A percentile compares a stretch with the other conserved stretches of the same genome.
phyloP scores from a whole-genome alignment of 768 basidiomycete species.

The Mycena olivaceomarginata region DNA sequence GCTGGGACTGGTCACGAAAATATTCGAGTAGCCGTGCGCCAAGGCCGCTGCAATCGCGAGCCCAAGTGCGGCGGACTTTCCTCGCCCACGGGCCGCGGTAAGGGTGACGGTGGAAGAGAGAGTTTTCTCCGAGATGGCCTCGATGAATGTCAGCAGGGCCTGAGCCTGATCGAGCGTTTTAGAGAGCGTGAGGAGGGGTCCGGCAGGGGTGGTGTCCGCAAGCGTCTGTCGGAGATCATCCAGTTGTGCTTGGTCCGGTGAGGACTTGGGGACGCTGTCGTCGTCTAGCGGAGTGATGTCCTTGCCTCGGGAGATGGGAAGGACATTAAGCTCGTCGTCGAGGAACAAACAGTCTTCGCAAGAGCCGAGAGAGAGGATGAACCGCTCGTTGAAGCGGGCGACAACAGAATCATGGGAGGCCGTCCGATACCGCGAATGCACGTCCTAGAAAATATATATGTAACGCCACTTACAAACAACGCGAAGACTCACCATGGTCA shows the following conservation, averaged over 20 bases:
- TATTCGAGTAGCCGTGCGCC: conserved; percentile 96
- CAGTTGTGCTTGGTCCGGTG: conserved; percentile 59
- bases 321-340: conserved; percentile 98
- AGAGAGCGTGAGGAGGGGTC: conserved; percentile 92
- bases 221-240: conserved; percentile 87
- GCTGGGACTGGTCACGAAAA: conserved; percentile 98
- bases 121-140: conserved; percentile 95
- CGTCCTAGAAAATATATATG: conserved; percentile 77
- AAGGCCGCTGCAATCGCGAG: conserved; percentile 95
- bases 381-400: conserved; percentile 99
- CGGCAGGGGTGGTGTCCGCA: conserved; percentile 89
- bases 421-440: conserved; percentile 95
- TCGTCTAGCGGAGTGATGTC: conserved; percentile 85
- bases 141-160: conserved; percentile 95
- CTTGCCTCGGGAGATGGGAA: conserved; percentile 96
- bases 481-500: conserved; percentile 80
- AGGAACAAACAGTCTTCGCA: conserved; percentile 95
- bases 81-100: conserved; percentile 95
- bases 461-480: background rate
- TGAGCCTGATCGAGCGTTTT: conserved; percentile 97
- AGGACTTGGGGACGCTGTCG: conserved; percentile 40
- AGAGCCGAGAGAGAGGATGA: conserved; percentile 96
- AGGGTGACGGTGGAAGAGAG: conserved; percentile 96
- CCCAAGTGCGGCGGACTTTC: conserved; percentile 98
- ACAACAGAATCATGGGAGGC: conserved; percentile 91